Evolutionary conservation across 441 rosid genomes (phyloP), one percentile per base, ranked within the genome.

Genomic region (Raphanus hybrid): DNA sequence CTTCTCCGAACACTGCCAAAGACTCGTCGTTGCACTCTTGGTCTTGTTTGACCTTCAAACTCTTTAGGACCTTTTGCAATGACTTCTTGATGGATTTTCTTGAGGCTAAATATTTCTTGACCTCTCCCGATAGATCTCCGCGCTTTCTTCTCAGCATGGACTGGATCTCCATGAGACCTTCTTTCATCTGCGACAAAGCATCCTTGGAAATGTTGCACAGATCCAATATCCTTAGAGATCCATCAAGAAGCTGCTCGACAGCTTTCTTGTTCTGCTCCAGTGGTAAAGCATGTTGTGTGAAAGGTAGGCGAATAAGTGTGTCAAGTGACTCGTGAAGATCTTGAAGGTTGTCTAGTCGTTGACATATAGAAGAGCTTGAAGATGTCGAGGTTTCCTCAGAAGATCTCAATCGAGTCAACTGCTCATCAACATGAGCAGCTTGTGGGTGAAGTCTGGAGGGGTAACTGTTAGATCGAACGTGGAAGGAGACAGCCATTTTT

Each of bases 291-390:
- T 75, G 73, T 32, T 71, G 80, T 1, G 82, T 75, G 2, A 69
- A 32, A 0, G 85, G 75, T 55, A 82, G 6, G 10, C 79, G 79
- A 6, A 86, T 79, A 60, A 82, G 75, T 78, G 73, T 78, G 9
- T 78, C 85, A 50, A 86, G 64, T 48, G 76, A 69, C 3, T 81
- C 85, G 0, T 85, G 81, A 55, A 87, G 59, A 10, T 81, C 82
- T 20, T 78, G 84, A 41, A 84, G 64, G 39, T 74, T 78, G 64
- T 50, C 57, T 43, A 86, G 76, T 32, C 70, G 84, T 54, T 50
- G 58, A 16, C 71, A 66, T 7, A 83, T 64, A 5, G 77, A 74
- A 43, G 41, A 78, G 6, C 62, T 58, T 6, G 83, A 67, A 50
- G 78, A 74, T 14, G 78, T 70, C 11, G 78, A 43, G 26, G 67